Base-by-base conservation (phyloP, 1,284 basidiomycete genomes). In the Apiotrichum gracile region DNA sequence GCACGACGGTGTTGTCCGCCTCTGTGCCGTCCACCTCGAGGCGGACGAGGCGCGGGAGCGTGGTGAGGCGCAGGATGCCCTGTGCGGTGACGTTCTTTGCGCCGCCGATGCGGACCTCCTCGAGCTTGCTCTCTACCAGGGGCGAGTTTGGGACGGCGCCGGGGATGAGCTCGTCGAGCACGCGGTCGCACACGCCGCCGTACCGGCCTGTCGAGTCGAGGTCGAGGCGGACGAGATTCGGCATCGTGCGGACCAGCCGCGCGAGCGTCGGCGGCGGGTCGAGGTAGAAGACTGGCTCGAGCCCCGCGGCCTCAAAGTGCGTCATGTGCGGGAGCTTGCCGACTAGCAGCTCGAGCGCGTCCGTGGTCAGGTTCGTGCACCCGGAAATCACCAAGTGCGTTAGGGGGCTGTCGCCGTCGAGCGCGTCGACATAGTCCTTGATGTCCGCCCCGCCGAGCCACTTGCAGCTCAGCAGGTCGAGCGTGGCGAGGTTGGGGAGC, bases 21-120 rank as follows among this genome's bases (percentile, higher is more conserved):
- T 80, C 78, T 2, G 91, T 94, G 61, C 85, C 85, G 57, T 93
- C 91, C 0, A 82, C 81, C 62, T 91, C 87, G 39, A 94, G 77
- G 4, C 82, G 76, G 7, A 73, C 76, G 41, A 94, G 77, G n/a
- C 75, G 77, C 5, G 80, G 65, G 67, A 88, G 91, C 6, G 74
- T 73, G 8, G 77, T 78, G 58, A 94, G 80, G n/a, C 76, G 64
- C 9, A 80, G 70, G 43, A 92, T 72, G 2, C 81, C 85, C 1
- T 81, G 80, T 55, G 85, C 82, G 22, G 81, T 82, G 54, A 94
- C 52, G 47, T 82, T 77, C 16, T 66, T 67, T 3, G 86, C 86
- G 63, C 81, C 81, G 2, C 89, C 90, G 46, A 96, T 74, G 47
- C 81, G 78, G 47, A 97, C 76, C 55, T 88, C 83, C 57, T 87